Evolutionary conservation across 2,329 filamentous ascomycete species (phyloP).

Genomic region (Diaporthe aspalathi): DNA sequence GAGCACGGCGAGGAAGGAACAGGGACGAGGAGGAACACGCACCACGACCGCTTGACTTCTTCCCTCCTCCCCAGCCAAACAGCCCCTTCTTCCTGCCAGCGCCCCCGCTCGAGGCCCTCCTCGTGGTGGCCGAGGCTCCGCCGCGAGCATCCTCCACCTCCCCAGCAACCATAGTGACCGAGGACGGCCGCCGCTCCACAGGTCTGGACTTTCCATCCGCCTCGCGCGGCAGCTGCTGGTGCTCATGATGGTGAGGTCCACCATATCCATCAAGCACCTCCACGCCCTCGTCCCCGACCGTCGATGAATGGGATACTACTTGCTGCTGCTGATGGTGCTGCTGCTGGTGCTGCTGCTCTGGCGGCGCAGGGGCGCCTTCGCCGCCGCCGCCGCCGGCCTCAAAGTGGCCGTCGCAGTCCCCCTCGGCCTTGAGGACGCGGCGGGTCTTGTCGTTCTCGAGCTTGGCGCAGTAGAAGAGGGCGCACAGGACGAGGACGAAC

Average conservation of each 20-base stretch:
- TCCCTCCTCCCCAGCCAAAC: conserved; percentile 31
- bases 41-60: conserved; percentile 29
- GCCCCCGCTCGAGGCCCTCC: not conserved
- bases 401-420: not conserved
- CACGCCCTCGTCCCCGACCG: not conserved
- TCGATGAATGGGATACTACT: not conserved
- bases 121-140: not conserved
- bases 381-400: not conserved
- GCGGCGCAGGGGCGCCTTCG: not conserved
- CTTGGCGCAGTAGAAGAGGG: conserved; percentile 41
- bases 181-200: conserved; percentile 14
- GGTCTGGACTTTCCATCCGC: not conserved
- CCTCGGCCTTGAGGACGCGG: conserved; percentile 22
- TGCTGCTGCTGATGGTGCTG: not conserved
- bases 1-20: too few relatives aligned
- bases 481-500: conserved; percentile 36
- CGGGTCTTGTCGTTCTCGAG: conserved; percentile 35
- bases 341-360: not conserved
- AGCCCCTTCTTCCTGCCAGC: conserved; percentile 26
- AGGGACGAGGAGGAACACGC: not conserved
- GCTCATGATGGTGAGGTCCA: not conserved
- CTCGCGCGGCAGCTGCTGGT: not conserved
- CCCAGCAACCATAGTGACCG: not conserved
- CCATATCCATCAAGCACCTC: not conserved
- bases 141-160: not conserved